phyloP scores from a whole-genome alignment of 352 stramenopile genomes.

The Peronosclerospora sorghi region DNA sequence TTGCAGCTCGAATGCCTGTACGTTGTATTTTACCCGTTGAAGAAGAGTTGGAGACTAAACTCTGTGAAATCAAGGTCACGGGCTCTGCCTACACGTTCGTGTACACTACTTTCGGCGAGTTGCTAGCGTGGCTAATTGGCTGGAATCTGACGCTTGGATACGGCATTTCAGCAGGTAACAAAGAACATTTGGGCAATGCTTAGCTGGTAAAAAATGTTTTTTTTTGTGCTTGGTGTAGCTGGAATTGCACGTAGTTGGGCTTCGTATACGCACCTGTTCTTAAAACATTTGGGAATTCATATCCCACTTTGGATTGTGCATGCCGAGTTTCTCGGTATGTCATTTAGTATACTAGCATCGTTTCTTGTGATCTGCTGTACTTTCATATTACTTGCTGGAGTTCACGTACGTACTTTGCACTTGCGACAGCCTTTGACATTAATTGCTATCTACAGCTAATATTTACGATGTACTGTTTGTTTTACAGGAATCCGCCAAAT shows the following conservation, averaged over 20 bases:
- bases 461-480: neutral
- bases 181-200: too few relatives aligned
- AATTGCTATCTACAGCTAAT: too few relatives aligned
- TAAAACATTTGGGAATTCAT: constrained; percentile 57
- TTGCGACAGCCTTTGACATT: too few relatives aligned
- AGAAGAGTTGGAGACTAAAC: too few relatives aligned
- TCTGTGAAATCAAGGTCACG: constrained; percentile 62
- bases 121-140: constrained; percentile 85
- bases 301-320: constrained; percentile 59
- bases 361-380: constrained; percentile 78
- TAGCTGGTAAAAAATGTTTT: too few relatives aligned
- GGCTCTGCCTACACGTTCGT: constrained; percentile 87
- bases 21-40: too few relatives aligned
- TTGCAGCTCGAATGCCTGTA: constrained; percentile 76
- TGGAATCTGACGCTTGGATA: constrained; percentile 91
- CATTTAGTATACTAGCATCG: constrained; percentile 67
- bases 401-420: constrained; percentile 73
- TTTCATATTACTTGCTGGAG: constrained; percentile 72
- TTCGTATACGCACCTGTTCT: constrained; percentile 74
- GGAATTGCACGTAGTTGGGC: constrained; percentile 87
- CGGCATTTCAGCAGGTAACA: constrained; percentile 75
- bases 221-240: constrained; percentile 36
- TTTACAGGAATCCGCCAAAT: constrained; percentile 82
- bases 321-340: constrained; percentile 37
- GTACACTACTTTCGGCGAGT: constrained; percentile 79